Base-by-base conservation (phyloP, 495 filamentous ascomycete species). In the Trichoderma gamsii region DNA sequence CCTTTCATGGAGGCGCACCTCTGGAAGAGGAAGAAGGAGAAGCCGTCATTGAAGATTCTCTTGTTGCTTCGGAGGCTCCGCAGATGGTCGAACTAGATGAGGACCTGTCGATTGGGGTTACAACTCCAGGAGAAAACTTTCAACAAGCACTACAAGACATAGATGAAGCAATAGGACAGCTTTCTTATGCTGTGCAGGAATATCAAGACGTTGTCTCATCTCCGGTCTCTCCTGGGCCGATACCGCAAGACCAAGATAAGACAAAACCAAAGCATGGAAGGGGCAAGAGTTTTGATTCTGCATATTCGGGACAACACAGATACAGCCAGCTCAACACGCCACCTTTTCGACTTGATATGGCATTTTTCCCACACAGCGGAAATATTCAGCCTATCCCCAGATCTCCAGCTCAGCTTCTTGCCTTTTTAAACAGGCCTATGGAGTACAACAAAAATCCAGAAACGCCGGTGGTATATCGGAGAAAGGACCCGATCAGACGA, bases 211-310 rank as follows among this genome's bases (percentile, higher is more conserved):
- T 23, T 25, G 16, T 61, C 13, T 18, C 56, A 3, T 3, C 16
- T 25, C 56, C 56, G 27, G 56, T 32, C 25, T 32, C 56, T 61
- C 56, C 56, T 32, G 25, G 27, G 9, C 56, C 56, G n/a, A 25
- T 25, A 18, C 29, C 3, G 12, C 69, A 72, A 23, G 65, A 64
- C 51, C 41, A 66, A 46, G 65, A 66, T 9, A 51, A 9, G 11
- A 11, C 13, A 13, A 29, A 1, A 5, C 13, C 41, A n/a, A 46
- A 11, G 21, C 16, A 51, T 12, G 65, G 51, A 23, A 41, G 18
- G 8, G 6, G 16, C 18, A 32, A 16, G n/a, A 21, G 27, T 15
- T 9, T 13, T 29, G 65, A 51, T 23, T 9, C 23, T 2, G 35
- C 3, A 6, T 12, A 3, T 12, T 72, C 27, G 23, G 43, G 63